Percentiles rank a stretch among this genome's conserved stretches.
Evolutionary conservation across 768 basidiomycete genomes (phyloP).

Genomic region (Boletus edulis): DNA sequence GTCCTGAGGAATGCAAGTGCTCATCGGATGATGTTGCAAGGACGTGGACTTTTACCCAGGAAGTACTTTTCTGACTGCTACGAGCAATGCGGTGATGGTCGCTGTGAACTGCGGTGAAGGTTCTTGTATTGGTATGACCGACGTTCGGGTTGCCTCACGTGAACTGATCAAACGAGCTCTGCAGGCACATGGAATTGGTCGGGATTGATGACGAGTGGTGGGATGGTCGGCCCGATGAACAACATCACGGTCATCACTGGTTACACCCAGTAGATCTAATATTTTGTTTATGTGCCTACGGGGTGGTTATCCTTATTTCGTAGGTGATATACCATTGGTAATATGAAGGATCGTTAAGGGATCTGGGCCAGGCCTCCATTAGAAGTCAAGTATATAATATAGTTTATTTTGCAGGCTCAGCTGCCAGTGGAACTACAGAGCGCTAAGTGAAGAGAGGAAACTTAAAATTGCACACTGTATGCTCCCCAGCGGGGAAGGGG

Average conservation of each 20-base stretch:
- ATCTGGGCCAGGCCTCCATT: no score
- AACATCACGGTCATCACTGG: slow-evolving; percentile 36
- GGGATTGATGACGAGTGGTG: slow-evolving; percentile 43
- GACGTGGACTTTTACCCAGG: slow-evolving; percentile 46
- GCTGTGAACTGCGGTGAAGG: slow-evolving; percentile 56
- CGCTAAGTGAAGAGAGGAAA: no score
- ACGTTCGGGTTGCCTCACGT: neutral
- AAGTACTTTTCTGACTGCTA: slow-evolving; percentile 34
- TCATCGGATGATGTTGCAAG: slow-evolving; percentile 26
- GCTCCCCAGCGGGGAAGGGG: no score
- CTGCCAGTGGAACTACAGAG: no score
- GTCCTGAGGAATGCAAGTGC: neutral
- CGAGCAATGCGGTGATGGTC: slow-evolving; percentile 41
- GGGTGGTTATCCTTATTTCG: no score
- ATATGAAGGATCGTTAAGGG: no score
- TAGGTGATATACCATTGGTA: no score
- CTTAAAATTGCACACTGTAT: no score
- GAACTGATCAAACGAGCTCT: neutral
- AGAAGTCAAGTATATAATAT: no score
- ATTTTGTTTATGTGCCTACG: no score
- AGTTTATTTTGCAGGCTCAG: no score
- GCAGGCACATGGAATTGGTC: slow-evolving; percentile 54
- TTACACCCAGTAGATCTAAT: slow-evolving; percentile 23
- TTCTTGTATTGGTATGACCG: slow-evolving; percentile 46
- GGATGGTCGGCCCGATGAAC: slow-evolving; percentile 32